Base-by-base conservation (phyloP, 768 basidiomycete species). In the Boletus vermiculosoides region DNA sequence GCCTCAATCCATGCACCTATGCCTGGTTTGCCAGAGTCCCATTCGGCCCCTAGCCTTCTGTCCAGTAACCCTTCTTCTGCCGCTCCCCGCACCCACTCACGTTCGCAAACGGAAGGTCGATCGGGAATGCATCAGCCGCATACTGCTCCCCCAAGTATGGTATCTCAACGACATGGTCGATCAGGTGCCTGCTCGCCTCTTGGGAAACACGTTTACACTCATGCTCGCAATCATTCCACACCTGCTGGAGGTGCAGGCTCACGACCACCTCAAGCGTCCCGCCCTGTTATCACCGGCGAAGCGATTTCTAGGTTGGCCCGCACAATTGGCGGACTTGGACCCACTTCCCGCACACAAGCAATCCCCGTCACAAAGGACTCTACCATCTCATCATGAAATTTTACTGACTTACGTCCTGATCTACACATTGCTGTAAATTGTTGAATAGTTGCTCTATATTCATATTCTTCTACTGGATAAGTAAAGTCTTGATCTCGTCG, bases 261-360 rank as follows among this genome's bases (percentile, higher is more conserved):
- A 48, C 80, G 83, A 23, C 51, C 69, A 20, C 69, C 73, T 18
- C 81, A 83, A 59, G 58, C 75, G 34, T 76, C 61, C 13, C 80
- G 90, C 11, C 90, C 90, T n/a, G 78, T 91, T 44, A 80, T 92
- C 62, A 87, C 86, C 6, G 84, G 78, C 13, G 88, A 86, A 49
- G 90, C 88, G 3, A 80, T 90, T 50, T 84, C 88, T 13, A 77
- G 77, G 55, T 69, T 92, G 33, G 84, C 83, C 28, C 78, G 81
- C 61, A 83, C 85, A 11, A 83, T 90, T 40, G 86, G 83, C 23
- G 66, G 70, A 59, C 52, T 65, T 22, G 68, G 66, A 52, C 55
- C 65, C 44, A 40, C 61, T 36, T 7, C 71, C 11, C 72, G 70
- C 20, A 46, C 69, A 31, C 66, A 66, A 42, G 11, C 63, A 12